Evolutionary conservation across 148 eudicot species (phyloP).

Genomic region (Arbutus unedo): DNA sequence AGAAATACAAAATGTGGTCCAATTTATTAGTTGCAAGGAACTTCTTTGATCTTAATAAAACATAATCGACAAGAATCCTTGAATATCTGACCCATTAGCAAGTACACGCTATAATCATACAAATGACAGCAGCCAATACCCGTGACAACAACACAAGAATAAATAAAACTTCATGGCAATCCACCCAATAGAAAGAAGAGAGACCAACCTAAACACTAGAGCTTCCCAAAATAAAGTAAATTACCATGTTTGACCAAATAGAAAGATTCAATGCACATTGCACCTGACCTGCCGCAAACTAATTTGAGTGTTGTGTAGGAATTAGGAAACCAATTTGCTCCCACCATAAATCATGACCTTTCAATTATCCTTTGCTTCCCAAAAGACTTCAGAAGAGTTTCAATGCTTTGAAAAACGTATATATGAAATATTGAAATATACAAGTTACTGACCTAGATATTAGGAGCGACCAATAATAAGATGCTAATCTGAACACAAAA

Average conservation of each 20-base stretch:
- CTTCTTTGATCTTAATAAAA: neutral
- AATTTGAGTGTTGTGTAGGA: neutral
- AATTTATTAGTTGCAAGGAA: neutral
- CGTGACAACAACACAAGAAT: neutral
- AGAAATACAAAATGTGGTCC: neutral
- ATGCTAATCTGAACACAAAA: neutral
- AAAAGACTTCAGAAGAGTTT: neutral
- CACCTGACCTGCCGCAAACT: no score
- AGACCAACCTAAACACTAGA: neutral
- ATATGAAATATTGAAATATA: neutral
- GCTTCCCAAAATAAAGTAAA: neutral
- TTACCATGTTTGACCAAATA: neutral
- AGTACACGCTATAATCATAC: neutral
- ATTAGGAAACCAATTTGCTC: neutral
- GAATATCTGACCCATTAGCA: neutral
- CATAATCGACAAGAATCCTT: neutral
- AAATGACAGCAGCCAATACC: neutral
- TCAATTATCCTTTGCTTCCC: neutral
- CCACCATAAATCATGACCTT: neutral
- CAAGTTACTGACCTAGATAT: neutral
- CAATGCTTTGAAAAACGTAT: neutral
- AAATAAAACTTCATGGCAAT: neutral
- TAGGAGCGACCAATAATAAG: neutral
- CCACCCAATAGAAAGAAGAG: neutral
- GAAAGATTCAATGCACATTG: neutral